These are phyloP conservation scores for Podosphaera xanthii DNA, from an alignment of 2,329 filamentous ascomycete species.

Conservation along the genomic window DNA sequence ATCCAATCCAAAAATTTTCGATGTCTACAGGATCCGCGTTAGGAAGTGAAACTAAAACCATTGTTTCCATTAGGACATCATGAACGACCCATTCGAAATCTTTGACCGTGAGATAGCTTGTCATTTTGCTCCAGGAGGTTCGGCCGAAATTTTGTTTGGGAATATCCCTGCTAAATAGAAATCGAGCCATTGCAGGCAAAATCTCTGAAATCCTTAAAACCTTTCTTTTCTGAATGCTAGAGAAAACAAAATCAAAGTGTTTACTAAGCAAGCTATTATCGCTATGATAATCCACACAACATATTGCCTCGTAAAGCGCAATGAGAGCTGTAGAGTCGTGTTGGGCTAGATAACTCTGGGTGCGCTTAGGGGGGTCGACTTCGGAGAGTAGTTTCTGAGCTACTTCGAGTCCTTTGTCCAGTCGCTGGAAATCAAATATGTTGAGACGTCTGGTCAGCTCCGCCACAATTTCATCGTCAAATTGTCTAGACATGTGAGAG, in stretches of 20 bases:
- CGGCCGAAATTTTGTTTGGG: slow-evolving; percentile 41
- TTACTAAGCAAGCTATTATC: slow-evolving; percentile 11
- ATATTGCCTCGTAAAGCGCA: slow-evolving; percentile 71
- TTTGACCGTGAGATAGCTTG: slow-evolving; percentile 37
- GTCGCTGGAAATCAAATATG: slow-evolving; percentile 35
- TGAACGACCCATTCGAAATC: slow-evolving; percentile 80
- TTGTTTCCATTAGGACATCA: slow-evolving; percentile 43
- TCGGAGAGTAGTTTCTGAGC: slow-evolving; percentile 28
- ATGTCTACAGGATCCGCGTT: slow-evolving; percentile 27
- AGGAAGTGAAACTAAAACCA: slow-evolving; percentile 36
- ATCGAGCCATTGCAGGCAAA: slow-evolving; percentile 63
- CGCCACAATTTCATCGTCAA: slow-evolving; percentile 25
- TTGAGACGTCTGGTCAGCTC: slow-evolving; percentile 34
- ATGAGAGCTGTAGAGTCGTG: slow-evolving; percentile 40
- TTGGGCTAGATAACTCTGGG: slow-evolving; percentile 11
- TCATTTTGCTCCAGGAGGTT: slow-evolving; percentile 42
- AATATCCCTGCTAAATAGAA: slow-evolving; percentile 54
- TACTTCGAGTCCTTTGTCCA: slow-evolving; percentile 33
- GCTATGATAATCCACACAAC: slow-evolving; percentile 58
- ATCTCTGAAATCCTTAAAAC: slow-evolving; percentile 54
- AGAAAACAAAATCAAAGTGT: slow-evolving; percentile 61
- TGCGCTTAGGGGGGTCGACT: slow-evolving; percentile 10
- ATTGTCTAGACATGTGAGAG: slow-evolving; percentile 9
- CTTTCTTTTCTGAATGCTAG: slow-evolving; percentile 54
- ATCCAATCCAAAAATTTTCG: slow-evolving; percentile 57